phyloP scores from a whole-genome alignment of 768 basidiomycete species.

The Filobasidium wieringae region DNA sequence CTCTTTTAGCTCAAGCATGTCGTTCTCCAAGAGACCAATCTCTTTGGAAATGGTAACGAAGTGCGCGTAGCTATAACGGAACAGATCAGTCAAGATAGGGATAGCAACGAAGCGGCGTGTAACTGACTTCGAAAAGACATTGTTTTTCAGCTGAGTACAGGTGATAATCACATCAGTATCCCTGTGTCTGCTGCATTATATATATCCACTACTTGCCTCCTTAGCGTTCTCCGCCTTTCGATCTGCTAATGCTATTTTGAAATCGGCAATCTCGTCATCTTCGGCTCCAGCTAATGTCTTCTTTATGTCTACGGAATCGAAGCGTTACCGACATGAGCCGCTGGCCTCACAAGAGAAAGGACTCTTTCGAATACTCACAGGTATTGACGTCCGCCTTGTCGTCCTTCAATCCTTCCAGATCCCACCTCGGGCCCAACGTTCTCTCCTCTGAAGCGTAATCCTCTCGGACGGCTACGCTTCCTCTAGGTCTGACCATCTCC shows the following conservation, averaged over 20 bases:
- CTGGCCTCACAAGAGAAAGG: too few relatives aligned
- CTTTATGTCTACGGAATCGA: conserved; percentile 28
- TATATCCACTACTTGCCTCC: conserved; percentile 24
- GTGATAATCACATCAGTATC: conserved; percentile 42
- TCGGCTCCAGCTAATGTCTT: conserved; percentile 34
- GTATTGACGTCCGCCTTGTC: conserved; percentile 78
- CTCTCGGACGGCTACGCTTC: conserved; percentile 39
- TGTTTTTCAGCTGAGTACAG: conserved; percentile 72
- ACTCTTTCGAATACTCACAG: conserved; percentile 68
- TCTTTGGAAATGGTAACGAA: conserved; percentile 96
- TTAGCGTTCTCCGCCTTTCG: conserved; percentile 78
- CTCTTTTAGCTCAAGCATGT: conserved; percentile 94
- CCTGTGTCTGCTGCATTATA: background rate
- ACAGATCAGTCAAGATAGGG: background rate
- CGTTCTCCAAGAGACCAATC: conserved; percentile 88
- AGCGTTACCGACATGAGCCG: too few relatives aligned
- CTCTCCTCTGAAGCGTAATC: conserved; percentile 51
- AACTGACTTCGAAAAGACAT: conserved; percentile 82
- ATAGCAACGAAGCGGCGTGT: background rate
- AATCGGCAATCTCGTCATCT: conserved; percentile 39
- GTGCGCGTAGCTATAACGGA: conserved; percentile 69
- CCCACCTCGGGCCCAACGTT: conserved; percentile 41
- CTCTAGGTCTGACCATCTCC: conserved; percentile 19
- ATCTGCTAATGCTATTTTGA: conserved; percentile 44
- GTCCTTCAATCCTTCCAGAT: conserved; percentile 55